Base-by-base conservation (phyloP, 169 alveolate genomes). In the Eimeria acervulina region DNA sequence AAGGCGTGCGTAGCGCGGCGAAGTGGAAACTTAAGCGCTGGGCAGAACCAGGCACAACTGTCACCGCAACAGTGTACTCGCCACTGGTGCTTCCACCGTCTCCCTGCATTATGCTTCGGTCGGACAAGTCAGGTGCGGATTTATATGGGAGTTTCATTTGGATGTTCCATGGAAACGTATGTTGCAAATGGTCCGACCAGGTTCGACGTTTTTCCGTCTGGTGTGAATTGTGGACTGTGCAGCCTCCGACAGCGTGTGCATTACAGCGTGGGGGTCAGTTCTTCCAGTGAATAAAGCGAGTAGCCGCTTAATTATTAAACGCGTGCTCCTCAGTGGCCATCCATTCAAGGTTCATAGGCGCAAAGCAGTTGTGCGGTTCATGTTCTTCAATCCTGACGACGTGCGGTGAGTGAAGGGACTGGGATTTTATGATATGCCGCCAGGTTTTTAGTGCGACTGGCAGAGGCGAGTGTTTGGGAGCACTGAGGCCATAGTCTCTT, bases 371-470 rank as follows among this genome's bases (percentile, higher is more conserved):
- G 98, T 99, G 36, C 97, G 99, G 80, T 98, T 98, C 97, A 99
- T 99, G 99, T 99, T 99, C 98, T 98, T 99, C 97, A 98, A 98
- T 91, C 99, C 99, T 15, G 97, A 96, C 92, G 99, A 99, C 97
- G 98, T 99, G 83, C 98, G 98, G 97, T 99, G 97, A 76, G 96
- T 31, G 63, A 44, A 52, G 72, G 7, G 31, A n/a, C 36, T 47
- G 26, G 1, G 8, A 36, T 13, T 36, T 21, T 80, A 0, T 6
- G 23, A 36, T 72, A 1, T 36, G 33, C 19, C 12, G 84, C 61
- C 38, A 47, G 21, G 0, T 74, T 36, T 72, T 36, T 1, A n/a
- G 83, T 72, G 52, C 52, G 10, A 72, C 83, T 72, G n/a, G 28
- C 84, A 21, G 84, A 33, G 44, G 33, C 52, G 52, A 6, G 7